Conservation (phyloP, 306 rosid genomes). For the Betula pendula region DNA sequence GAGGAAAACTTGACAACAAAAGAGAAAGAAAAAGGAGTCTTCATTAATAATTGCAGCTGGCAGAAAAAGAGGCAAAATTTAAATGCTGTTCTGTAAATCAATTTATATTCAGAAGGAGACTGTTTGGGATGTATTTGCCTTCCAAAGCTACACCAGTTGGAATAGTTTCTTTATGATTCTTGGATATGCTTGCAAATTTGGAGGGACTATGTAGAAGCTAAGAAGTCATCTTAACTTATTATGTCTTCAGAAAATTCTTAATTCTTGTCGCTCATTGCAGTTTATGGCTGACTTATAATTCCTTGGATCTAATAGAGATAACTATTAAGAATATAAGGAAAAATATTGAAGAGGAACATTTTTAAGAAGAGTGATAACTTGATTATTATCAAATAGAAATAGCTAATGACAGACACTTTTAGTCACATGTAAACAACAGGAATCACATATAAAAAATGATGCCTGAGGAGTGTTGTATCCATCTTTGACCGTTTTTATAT, state of each 20-base stretch:
- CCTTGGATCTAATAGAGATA: background rate
- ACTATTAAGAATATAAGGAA: background rate
- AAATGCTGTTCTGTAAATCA: background rate
- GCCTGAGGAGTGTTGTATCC: background rate
- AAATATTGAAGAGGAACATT: background rate
- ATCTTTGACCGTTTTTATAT: background rate
- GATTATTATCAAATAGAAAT: background rate
- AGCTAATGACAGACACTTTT: background rate
- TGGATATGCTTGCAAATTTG: conserved; percentile 1
- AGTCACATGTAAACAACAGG: background rate
- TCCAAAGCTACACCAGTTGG: background rate
- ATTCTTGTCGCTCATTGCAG: background rate
- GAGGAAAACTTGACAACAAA: background rate
- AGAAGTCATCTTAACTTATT: background rate
- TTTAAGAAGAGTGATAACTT: background rate
- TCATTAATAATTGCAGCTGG: background rate
- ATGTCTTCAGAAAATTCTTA: background rate
- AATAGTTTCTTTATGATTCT: background rate
- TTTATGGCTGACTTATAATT: background rate
- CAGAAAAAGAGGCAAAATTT: background rate
- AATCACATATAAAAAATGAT: background rate
- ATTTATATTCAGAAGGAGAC: background rate
- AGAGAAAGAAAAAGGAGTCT: background rate
- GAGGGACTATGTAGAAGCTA: background rate
- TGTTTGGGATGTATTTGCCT: background rate